These are phyloP conservation scores for Clavispora phyllophila DNA, from an alignment of 805 yeast species.

Conservation along the genomic window DNA sequence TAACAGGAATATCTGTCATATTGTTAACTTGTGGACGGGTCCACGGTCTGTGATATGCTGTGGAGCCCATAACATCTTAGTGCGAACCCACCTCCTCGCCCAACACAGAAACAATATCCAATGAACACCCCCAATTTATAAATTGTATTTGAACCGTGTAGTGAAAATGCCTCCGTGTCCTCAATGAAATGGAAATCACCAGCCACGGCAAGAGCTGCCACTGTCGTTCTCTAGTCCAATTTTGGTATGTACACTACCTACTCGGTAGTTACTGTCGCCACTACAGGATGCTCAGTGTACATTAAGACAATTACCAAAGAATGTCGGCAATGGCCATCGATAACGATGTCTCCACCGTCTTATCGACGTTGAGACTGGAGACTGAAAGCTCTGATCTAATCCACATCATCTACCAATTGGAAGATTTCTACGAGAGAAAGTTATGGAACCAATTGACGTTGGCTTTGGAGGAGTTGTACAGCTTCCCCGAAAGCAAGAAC, in stretches of 20 bases:
- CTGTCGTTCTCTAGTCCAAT: too few species aligned
- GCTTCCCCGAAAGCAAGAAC: conserved; percentile 44
- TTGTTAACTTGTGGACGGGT: not conserved
- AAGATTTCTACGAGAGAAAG: conserved; percentile 81
- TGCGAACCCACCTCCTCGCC: too few species aligned
- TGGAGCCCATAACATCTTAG: too few species aligned
- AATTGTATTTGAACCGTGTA: too few species aligned
- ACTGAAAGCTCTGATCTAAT: conserved; percentile 57
- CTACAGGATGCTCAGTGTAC: not conserved
- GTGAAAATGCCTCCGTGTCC: too few species aligned
- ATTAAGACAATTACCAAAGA: not conserved
- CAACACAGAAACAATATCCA: too few species aligned
- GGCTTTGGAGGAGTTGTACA: conserved; percentile 57
- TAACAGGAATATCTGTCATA: not conserved
- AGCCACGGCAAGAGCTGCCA: too few species aligned
- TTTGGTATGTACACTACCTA: too few species aligned
- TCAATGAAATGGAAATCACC: too few species aligned
- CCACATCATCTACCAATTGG: conserved; percentile 61
- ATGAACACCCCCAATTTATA: too few species aligned
- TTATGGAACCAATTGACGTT: conserved; percentile 93
- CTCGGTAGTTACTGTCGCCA: not conserved
- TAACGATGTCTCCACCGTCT: conserved; percentile 38
- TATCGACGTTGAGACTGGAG: conserved; percentile 61
- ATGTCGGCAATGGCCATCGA: conserved; percentile 36
- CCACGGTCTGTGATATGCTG: too few species aligned